Base-by-base conservation (phyloP, 2,329 filamentous ascomycete genomes). In the Penicillium sp. region DNA sequence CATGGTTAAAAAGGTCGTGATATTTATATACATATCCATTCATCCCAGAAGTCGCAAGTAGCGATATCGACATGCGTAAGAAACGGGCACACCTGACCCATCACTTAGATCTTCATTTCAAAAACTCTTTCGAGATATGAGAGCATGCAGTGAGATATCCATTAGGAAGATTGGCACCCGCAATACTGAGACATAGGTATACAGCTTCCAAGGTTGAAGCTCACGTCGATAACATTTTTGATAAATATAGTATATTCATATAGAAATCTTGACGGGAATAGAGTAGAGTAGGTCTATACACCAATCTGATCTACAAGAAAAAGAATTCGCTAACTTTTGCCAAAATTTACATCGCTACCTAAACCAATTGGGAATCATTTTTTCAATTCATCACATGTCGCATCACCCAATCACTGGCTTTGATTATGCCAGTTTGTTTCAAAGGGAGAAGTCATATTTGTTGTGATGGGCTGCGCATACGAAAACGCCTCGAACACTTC, bases 401-500 rank as follows among this genome's bases (percentile, higher is more conserved):
- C 4, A 56, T 42, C 2, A 43, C 8, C 42, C 33, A 54, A 59
- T 50, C 3, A 47, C 44, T 47, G 65, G 23, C 49, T 10, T 33
- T 53, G 59, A 26, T 57, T 55, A 57, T 54, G 53, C 70, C 65
- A 72, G 6, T 57, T 57, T 27, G 64, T 59, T 54, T 70, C 70
- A 59, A 73, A 74, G 1, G 64, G 65, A 43, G 72, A 63, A n/a
- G 71, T 63, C 69, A 77, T 75, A 62, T 72, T 78, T 35, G 75
- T 72, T 31, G 74, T 68, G n/a, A 78, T 75, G 2, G 77, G 77
- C 54, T 78, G 75, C 9, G 75, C 67, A 58, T 75, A 77, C 4
- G 75, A 78, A 56, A 79, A 78, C 10, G 77, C 77, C 55, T 78
- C 76, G 26, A 77, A 77, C 9, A 78, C 73, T 57, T 79, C 77